phyloP scores from a whole-genome alignment of 495 filamentous ascomycete genomes.

The Tuber magnatum region DNA sequence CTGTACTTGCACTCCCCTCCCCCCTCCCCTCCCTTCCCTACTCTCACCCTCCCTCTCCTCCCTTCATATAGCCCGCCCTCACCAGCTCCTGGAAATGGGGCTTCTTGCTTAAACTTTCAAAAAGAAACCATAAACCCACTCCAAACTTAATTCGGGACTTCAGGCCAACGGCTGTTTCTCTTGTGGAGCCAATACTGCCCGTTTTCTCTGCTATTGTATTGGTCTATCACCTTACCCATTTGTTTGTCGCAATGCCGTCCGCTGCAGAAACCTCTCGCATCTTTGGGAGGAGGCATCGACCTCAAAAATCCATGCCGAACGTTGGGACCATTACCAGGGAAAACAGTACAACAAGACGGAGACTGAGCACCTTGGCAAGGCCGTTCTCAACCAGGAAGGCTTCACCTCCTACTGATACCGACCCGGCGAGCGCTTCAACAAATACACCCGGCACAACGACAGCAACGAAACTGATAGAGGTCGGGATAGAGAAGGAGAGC shows the following conservation, averaged over 20 bases:
- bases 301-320: constrained; percentile 25
- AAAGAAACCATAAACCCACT: constrained; percentile 9
- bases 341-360: constrained; percentile 9
- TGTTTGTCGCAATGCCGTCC: constrained; percentile 20
- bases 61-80: constrained; percentile 19
- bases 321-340: constrained; percentile 8
- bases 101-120: constrained; percentile 8
- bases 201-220: neutral
- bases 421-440: neutral
- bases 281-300: constrained; percentile 14
- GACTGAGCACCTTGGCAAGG: constrained; percentile 21
- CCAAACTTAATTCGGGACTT: neutral
- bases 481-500: constrained; percentile 7
- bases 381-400: constrained; percentile 13
- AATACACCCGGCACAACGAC: neutral
- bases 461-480: constrained; percentile 8
- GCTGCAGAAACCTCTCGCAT: constrained; percentile 17
- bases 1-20: neutral
- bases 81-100: constrained; percentile 5
- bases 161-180: neutral
- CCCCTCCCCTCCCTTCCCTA: neutral
- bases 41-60: constrained; percentile 1
- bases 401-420: constrained; percentile 3
- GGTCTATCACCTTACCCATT: neutral
- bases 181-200: neutral